These are phyloP conservation scores for Cadophora sp. DNA, from an alignment of 2,329 filamentous ascomycete species.

Conservation along the genomic window DNA sequence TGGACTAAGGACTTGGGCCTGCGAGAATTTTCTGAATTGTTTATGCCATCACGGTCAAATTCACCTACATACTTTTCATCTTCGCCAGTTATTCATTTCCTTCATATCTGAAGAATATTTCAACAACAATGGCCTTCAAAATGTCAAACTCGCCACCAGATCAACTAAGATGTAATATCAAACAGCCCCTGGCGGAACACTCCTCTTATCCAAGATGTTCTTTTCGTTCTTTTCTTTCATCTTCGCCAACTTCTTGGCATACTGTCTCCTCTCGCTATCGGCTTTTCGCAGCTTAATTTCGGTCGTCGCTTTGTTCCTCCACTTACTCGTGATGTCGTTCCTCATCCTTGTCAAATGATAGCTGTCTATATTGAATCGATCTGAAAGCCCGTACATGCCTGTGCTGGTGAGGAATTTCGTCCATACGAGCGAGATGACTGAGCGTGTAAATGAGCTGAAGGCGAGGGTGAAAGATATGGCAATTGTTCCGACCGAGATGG, in stretches of 20 bases:
- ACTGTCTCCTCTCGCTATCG: not conserved
- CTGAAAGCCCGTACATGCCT: not conserved
- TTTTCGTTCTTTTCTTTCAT: not conserved
- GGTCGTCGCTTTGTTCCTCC: not conserved
- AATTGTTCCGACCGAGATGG: constrained; percentile 20
- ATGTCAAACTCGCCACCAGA: too few species aligned
- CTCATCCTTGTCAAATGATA: not conserved
- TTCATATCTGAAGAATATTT: too few species aligned
- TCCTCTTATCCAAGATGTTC: not conserved
- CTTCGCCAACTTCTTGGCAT: not conserved
- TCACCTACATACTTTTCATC: too few species aligned
- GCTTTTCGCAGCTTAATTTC: not conserved
- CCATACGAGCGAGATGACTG: constrained; percentile 3
- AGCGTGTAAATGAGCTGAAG: constrained; percentile 4
- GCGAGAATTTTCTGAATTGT: too few species aligned
- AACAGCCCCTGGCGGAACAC: not conserved
- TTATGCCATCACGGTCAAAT: too few species aligned
- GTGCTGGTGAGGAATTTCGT: constrained; percentile 14
- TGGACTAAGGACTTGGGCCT: too few species aligned
- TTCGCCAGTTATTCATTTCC: too few species aligned
- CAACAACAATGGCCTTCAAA: too few species aligned
- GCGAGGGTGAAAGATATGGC: constrained; percentile 15
- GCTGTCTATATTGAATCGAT: not conserved
- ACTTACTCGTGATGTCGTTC: not conserved
- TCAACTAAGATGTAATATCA: not conserved